Percentiles rank a stretch among this genome's conserved stretches.
Evolutionary conservation across 345 rosid species (phyloP).

Genomic region (Punica granatum): DNA sequence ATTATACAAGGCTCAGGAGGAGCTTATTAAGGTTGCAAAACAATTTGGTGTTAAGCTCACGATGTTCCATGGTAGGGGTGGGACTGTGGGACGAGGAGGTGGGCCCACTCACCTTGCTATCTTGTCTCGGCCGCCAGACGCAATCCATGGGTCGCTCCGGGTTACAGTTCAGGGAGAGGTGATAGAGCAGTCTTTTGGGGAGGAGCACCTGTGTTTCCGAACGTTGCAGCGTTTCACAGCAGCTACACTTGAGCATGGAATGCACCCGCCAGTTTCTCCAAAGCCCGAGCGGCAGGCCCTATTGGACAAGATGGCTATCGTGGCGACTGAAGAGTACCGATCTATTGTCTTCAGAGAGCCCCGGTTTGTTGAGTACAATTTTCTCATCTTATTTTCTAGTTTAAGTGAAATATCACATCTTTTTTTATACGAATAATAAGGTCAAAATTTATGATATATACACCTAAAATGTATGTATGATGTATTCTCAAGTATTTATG

Average conservation of each 20-base stretch:
- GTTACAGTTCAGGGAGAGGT: conserved; percentile 98
- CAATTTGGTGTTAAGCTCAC: conserved; percentile 80
- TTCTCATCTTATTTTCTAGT: background rate
- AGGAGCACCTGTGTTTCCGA: conserved; percentile 89
- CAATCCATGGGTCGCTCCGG: conserved; percentile 85
- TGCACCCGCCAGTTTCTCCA: conserved; percentile 87
- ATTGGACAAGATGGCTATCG: conserved; percentile 86
- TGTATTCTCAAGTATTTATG: too few species aligned
- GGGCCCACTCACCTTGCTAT: conserved; percentile 99
- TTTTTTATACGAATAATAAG: too few species aligned
- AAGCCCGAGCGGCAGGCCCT: conserved; percentile 92
- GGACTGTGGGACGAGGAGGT: conserved; percentile 99
- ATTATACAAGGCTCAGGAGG: conserved; percentile 94
- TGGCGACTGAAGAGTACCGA: conserved; percentile 86
- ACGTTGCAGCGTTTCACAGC: conserved; percentile 95
- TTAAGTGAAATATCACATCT: background rate
- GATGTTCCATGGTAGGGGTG: conserved; percentile 99
- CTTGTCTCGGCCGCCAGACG: conserved; percentile 99
- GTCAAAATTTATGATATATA: too few species aligned
- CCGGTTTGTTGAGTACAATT: conserved; percentile 73
- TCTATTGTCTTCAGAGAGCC: conserved; percentile 88
- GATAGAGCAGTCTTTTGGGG: conserved; percentile 94
- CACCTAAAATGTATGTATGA: too few species aligned
- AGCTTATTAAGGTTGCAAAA: conserved; percentile 87
- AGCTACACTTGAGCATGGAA: conserved; percentile 95